Base-by-base conservation (phyloP, 306 rosid genomes). In the Canavalia gladiata region DNA sequence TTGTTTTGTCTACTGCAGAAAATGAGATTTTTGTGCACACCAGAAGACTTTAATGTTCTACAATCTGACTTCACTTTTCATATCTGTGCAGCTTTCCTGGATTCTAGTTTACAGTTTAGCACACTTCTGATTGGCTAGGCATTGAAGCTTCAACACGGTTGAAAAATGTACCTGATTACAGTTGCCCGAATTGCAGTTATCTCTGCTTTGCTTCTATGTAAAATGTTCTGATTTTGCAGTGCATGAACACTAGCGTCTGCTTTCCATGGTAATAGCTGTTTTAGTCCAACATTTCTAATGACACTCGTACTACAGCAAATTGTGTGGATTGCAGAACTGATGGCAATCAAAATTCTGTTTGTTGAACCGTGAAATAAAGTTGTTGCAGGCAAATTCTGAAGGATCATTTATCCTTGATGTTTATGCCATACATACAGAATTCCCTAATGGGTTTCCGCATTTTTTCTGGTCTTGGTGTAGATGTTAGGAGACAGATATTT, bases 31-130 rank as follows among this genome's bases (percentile, higher is more conserved):
- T 58, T 73, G 11, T 10, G 34, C 47, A 2, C 54, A 4, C 47
- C 30, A 52, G 30, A 41, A 33, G 35, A 18, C 72, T 30, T 33
- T 10, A 28, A 45, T 1, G 57, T 62, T 76, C 68, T 43, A 18
- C 68, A 51, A 47, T 42, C 73, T 77, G 64, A 71, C 73, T 73
- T 46, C 35, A 68, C 65, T 29, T 56, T 54, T 82, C 42, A 47
- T 57, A 28, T 76, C 4, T 82, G 33, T 87, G 84, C 91, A 96
- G 99, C 98, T 96, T 77, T 89, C 97, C 6, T 96, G 99, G 99
- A 80, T 83, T 85, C 88, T 96, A 72, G 90, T 90, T 66, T 93
- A 93, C 96, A 93, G 99, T 90, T 86, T 96, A 92, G 97, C 85
- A 68, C 99, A 92, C 88, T 96, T 96, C 88, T 96, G 91, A 92